Conservation (phyloP, 805 yeast species). For the Candida pseudofarinosa region DNA sequence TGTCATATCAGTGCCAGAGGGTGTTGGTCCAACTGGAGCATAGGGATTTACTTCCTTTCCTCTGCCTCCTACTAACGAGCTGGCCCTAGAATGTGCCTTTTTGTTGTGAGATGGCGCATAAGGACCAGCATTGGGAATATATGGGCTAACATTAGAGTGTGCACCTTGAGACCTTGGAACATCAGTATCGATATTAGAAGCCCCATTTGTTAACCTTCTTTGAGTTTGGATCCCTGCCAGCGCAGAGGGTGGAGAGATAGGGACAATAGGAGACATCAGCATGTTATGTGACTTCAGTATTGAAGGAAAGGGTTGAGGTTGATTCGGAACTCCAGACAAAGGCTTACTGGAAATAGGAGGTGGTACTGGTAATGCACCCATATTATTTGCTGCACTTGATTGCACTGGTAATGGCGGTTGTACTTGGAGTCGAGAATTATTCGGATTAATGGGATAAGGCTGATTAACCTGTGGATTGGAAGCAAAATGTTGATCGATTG, state of each 20-base stretch:
- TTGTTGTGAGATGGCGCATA: slow-evolving; percentile 35
- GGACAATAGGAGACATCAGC: not conserved
- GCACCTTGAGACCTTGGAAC: slow-evolving; percentile 17
- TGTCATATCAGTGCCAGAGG: slow-evolving; percentile 5
- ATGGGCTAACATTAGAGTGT: slow-evolving; percentile 31
- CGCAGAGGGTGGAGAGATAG: slow-evolving; percentile 6
- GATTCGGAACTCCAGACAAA: not conserved
- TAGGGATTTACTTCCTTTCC: slow-evolving; percentile 41
- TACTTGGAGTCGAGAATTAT: too few species aligned
- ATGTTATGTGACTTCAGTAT: not conserved
- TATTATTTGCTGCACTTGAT: not conserved
- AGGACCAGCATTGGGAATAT: slow-evolving; percentile 42
- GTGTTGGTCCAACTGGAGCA: slow-evolving; percentile 27
- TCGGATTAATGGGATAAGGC: not conserved
- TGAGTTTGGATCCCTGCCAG: too few species aligned
- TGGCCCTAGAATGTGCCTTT: slow-evolving; percentile 36
- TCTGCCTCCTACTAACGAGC: slow-evolving; percentile 36
- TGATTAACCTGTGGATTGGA: not conserved
- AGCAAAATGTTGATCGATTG: slow-evolving; percentile 7
- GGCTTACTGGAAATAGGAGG: not conserved
- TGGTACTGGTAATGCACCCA: not conserved
- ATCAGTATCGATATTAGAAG: slow-evolving; percentile 18
- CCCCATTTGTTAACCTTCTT: not conserved
- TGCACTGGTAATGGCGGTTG: not conserved
- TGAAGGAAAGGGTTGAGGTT: not conserved